Conservation (phyloP, 2,329 filamentous ascomycete species). For the Pseudocercospora ulei region DNA sequence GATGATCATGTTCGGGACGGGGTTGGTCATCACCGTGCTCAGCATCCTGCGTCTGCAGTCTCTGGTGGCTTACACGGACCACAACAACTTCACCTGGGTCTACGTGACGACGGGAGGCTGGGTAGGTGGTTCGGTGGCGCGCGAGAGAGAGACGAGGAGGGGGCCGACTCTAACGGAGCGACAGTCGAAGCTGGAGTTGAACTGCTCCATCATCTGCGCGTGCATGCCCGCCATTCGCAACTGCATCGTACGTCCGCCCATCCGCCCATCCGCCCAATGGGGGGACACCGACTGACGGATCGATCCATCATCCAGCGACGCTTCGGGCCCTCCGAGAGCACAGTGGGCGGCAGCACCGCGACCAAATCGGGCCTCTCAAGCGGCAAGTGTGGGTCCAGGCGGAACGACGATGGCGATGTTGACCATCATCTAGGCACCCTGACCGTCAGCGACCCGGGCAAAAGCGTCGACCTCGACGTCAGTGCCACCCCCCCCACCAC, state of each 20-base stretch:
- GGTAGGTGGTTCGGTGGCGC: background rate
- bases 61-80: slow-evolving; percentile 12
- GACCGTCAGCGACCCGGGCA: slow-evolving; percentile 8
- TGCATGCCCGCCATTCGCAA: slow-evolving; percentile 13
- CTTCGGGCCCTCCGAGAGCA: slow-evolving; percentile 3
- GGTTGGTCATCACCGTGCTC: slow-evolving; percentile 16
- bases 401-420: slow-evolving; percentile 2
- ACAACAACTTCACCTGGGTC: slow-evolving; percentile 13
- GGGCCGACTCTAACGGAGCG: background rate
- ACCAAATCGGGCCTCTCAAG: slow-evolving; percentile 5
- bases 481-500: background rate
- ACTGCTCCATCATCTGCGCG: slow-evolving; percentile 10
- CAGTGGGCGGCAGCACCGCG: background rate
- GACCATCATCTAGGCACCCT: background rate
- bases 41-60: slow-evolving; percentile 15
- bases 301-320: slow-evolving; percentile 5
- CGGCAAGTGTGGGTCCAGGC: slow-evolving; percentile 3
- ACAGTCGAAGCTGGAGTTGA: slow-evolving; percentile 10
- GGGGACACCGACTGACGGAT: too few species aligned
- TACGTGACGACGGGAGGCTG: slow-evolving; percentile 6
- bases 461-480: slow-evolving; percentile 9
- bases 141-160: background rate
- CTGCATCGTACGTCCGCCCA: slow-evolving; percentile 1
- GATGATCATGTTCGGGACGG: slow-evolving; percentile 17
- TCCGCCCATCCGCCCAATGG: background rate